Evolutionary conservation across 2,329 filamentous ascomycete genomes (phyloP).

Genomic region (Hirsutella minnesotensis): DNA sequence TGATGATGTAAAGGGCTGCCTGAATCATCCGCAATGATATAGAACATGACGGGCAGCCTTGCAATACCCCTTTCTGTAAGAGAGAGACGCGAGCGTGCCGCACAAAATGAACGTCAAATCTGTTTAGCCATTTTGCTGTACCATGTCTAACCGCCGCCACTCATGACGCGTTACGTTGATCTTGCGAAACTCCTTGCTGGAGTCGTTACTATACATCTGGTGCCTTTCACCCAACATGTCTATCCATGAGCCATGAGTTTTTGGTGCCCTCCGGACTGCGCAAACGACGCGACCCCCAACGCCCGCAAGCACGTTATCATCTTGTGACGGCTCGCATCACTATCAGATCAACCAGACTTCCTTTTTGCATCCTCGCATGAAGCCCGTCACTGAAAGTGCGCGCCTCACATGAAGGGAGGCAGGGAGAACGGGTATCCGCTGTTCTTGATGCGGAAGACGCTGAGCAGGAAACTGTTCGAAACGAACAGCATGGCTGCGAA

Average conservation of each 20-base stretch:
- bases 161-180: not conserved
- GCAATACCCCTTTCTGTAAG: too few relatives aligned
- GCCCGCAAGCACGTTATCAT: not conserved
- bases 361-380: not conserved
- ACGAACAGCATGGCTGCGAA: slow-evolving; percentile 69
- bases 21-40: not conserved
- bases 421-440: slow-evolving; percentile 88
- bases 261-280: not conserved
- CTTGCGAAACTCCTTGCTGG: not conserved
- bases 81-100: too few relatives aligned
- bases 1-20: not conserved
- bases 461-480: slow-evolving; percentile 89
- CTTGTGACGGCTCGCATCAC: not conserved
- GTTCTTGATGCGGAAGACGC: slow-evolving; percentile 90
- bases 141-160: not conserved
- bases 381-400: not conserved
- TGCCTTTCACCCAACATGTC: not conserved
- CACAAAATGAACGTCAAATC: not conserved
- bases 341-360: not conserved
- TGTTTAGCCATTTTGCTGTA: not conserved
- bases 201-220: not conserved
- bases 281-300: not conserved
- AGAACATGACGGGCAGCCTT: not conserved
- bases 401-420: slow-evolving; percentile 63
- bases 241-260: not conserved